Percentiles rank a stretch among this genome's conserved stretches.
phyloP scores from a whole-genome alignment of 2,329 filamentous ascomycete genomes.

The Cryphonectria japonica region DNA sequence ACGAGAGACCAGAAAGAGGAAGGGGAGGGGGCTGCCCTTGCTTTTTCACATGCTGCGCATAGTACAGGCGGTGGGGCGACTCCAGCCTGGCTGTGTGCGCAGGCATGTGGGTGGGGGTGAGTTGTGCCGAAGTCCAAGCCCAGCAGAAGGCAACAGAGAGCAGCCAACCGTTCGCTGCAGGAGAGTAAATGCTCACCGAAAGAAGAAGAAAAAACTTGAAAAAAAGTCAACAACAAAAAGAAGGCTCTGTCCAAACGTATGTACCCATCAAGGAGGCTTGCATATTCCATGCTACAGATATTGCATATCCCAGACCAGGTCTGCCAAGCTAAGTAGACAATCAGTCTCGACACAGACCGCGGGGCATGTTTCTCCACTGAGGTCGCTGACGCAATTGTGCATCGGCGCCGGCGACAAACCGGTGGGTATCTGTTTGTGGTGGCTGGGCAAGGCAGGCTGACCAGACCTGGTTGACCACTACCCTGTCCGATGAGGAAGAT shows the following conservation, averaged over 20 bases:
- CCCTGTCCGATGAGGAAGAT: not conserved
- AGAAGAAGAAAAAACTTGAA: no score
- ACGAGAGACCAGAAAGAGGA: not conserved
- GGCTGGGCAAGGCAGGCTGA: constrained; percentile 1
- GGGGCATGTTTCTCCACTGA: constrained; percentile 8
- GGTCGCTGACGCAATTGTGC: constrained; percentile 16
- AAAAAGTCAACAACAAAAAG: not conserved
- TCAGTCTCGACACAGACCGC: constrained; percentile 1
- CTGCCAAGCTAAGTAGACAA: constrained; percentile 2
- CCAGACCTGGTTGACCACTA: not conserved
- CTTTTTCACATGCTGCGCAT: constrained; percentile 3
- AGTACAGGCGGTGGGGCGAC: not conserved
- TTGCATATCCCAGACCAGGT: not conserved
- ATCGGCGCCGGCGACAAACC: not conserved
- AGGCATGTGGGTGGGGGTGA: not conserved
- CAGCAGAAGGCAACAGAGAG: not conserved
- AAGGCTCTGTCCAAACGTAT: not conserved
- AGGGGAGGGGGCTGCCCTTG: not conserved
- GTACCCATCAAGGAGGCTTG: not conserved
- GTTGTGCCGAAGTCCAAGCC: not conserved
- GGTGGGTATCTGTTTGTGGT: constrained; percentile 2
- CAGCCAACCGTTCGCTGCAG: not conserved
- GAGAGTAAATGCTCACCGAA: not conserved
- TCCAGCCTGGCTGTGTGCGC: not conserved
- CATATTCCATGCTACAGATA: not conserved